Evolutionary conservation across 148 eudicot species (phyloP), one percentile per base, ranked within the genome.

Genomic region (Fagopyrum esculentum): DNA sequence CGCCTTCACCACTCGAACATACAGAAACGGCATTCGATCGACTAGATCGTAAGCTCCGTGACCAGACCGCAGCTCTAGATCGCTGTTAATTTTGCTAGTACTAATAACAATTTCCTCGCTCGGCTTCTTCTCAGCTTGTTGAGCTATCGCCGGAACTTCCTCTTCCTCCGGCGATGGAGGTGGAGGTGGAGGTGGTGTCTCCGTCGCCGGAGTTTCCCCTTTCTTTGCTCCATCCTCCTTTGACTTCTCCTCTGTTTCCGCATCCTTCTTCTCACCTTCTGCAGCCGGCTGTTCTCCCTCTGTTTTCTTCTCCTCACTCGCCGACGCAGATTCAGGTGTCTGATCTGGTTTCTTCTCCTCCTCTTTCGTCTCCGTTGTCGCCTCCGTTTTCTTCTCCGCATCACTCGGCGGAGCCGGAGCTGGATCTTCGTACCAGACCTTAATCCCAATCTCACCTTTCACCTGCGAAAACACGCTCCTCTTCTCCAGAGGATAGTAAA

Each of bases 401-500:
- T 44, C 72, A 1, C 35, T 13, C 1, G 49, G 49, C 44, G 79
- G 63, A 5, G 82, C 78, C 22, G 88, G 77, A 0, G 82, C 77
- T 13, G 70, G 76, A 43, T 81, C 88, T 35, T 91, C 90, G 13
- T 76, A 87, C 85, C 85, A 93, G 6, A 93, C 84, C 83, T 87
- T 88, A 5, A 93, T 13, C 19, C 97, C 97, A 30, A 93, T 89
- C 84, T 93, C 98, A 0, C 98, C 98, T 55, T 93, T 93, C 26
- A 91, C 82, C 84, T 93, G 98, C 1, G 97, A 91, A 45, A 93
- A 93, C 15, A 93, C 97, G 45, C 94, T 93, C 50, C 98, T 55
- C 55, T 93, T 93, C 77, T 93, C 98, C 59, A 93, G 72, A 6
- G 98, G 97, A 80, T 87, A 93, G 57, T 89, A 91, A 50, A 93